phyloP scores from a whole-genome alignment of 164 flowering plant genomes.

The Tinospora cordifolia region DNA sequence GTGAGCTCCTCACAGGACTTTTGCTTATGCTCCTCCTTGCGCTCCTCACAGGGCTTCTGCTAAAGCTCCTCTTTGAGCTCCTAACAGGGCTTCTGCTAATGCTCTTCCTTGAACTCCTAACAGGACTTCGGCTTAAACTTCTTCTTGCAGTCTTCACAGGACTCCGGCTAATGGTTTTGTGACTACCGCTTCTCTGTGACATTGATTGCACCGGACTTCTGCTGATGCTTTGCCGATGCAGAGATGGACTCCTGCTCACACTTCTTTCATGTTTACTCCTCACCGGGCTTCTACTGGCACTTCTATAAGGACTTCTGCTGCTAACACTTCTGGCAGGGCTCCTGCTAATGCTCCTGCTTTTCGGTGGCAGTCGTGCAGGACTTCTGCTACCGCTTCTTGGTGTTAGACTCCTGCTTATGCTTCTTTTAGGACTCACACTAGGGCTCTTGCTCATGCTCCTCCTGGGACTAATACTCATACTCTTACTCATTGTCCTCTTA shows the following conservation, averaged over 20 bases:
- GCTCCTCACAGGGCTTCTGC: constrained; percentile 39
- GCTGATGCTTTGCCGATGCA: constrained; percentile 29
- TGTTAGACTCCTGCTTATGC: constrained; percentile 42
- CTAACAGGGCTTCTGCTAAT: constrained; percentile 40
- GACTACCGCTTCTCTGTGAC: constrained; percentile 1
- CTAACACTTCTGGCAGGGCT: constrained; percentile 48
- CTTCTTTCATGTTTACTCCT: constrained; percentile 33
- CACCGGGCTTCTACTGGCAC: constrained; percentile 43
- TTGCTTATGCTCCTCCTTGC: constrained; percentile 33
- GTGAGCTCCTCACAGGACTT: constrained; percentile 28
- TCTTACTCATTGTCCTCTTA: constrained; percentile 56
- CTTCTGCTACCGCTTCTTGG: constrained; percentile 33
- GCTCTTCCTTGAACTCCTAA: constrained; percentile 18
- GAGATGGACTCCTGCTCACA: constrained; percentile 36
- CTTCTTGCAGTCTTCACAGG: constrained; percentile 24
- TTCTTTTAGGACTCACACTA: constrained; percentile 34
- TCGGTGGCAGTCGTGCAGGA: constrained; percentile 23
- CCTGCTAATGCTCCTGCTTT: constrained; percentile 39
- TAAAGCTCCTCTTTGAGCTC: constrained; percentile 31
- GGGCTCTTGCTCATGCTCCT: constrained; percentile 62
- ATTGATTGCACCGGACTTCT: constrained; percentile 23
- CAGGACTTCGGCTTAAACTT: constrained; percentile 30
- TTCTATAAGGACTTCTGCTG: constrained; percentile 43
- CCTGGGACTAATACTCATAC: constrained; percentile 77
- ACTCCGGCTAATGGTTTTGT: constrained; percentile 29